Evolutionary conservation across 192 early-diverging fungal species (phyloP), one percentile per base, ranked within the genome.

Genomic region (Chytriomyces sp.): DNA sequence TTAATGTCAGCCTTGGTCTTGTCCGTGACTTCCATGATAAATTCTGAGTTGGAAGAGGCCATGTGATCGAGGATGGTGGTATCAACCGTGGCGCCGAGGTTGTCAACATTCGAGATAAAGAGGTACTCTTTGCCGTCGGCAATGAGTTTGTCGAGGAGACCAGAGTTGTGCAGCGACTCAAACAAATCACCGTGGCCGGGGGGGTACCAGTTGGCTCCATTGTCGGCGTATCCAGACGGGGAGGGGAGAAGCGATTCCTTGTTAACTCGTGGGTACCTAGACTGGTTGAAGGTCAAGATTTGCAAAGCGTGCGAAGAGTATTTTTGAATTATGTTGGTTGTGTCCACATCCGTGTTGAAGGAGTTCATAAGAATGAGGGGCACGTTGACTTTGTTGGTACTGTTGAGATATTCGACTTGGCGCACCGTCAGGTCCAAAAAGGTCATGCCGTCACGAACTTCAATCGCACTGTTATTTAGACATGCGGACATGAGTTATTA

Each of bases 321-420:
- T 81, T 99, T 99, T 89, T 98, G 98, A 73, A 98, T 93, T 80
- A 99, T 96, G 64, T 94, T 91, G 78, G 90, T 86, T 52, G 98
- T 99, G 77, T 99, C 98, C 17, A 92, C 91, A 79, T 99, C 96
- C 4, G 98, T 99, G 82, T 99, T 99, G 89, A 99, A 98, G n/a
- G 98, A 99, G 87, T 99, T 99, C 98, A 99, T 99, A 55, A 98
- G 86, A 64, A 99, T 96, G 73, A 98, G 90, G 4, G 98, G 98
- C 7, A 99, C 96, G 54, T 91, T 87, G 64, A 96, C 94, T 58
- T 91, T 87, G 78, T 96, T 87, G 30, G 88, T 82, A 59, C 87
- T 88, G 87, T 99, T 99, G 57, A 98, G 82, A 72, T 96, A 93
- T 92, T 99, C 96, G 74, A 99, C 96, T 79, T 99, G 98, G 72